Conservation (phyloP, 2,329 filamentous ascomycete genomes). For the Mycosphaerella sp. region DNA sequence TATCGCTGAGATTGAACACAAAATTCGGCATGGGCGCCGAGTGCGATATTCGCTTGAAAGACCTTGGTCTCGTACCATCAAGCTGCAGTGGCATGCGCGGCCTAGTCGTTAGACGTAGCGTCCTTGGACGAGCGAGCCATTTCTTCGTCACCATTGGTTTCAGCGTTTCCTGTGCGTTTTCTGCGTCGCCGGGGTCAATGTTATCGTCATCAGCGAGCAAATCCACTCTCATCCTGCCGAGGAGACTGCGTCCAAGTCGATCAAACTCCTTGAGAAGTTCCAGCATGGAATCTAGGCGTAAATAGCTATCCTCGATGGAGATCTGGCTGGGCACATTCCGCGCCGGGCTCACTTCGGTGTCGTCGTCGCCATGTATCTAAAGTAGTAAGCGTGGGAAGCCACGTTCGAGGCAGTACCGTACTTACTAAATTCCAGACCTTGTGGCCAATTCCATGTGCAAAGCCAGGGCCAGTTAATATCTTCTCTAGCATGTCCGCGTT, state of each 20-base stretch:
- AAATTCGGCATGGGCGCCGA: constrained; percentile 69
- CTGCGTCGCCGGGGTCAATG: constrained; percentile 13
- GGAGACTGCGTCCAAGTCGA: constrained; percentile 62
- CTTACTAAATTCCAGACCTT: constrained; percentile 62
- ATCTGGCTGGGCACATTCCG: constrained; percentile 75
- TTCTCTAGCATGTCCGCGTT: constrained; percentile 59
- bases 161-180: constrained; percentile 30
- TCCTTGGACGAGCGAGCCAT: constrained; percentile 79
- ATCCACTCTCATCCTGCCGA: constrained; percentile 74
- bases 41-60: constrained; percentile 65
- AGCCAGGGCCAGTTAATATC: constrained; percentile 63
- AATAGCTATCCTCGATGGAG: constrained; percentile 90
- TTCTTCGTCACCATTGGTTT: constrained; percentile 24
- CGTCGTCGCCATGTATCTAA: constrained; percentile 69
- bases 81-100: constrained; percentile 50
- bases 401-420: neutral
- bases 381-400: too few relatives aligned
- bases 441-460: constrained; percentile 63
- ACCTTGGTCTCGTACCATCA: constrained; percentile 51
- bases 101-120: constrained; percentile 72
- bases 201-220: constrained; percentile 53
- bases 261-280: constrained; percentile 62
- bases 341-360: constrained; percentile 64
- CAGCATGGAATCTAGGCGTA: constrained; percentile 58
- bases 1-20: constrained; percentile 59